phyloP scores from a whole-genome alignment of 805 yeast species.

The Saturnispora bothae region DNA sequence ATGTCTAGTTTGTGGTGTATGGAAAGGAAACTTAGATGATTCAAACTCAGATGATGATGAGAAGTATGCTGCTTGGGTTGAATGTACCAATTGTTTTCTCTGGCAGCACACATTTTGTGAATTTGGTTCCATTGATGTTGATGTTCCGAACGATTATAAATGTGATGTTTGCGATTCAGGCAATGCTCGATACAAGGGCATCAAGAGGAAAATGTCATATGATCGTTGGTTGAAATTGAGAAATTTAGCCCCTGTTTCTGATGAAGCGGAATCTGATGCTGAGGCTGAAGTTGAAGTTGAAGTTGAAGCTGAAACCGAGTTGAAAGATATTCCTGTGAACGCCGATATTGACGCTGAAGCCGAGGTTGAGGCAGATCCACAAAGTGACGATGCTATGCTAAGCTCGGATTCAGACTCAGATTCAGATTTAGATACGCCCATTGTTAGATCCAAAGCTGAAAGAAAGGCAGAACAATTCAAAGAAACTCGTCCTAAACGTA shows the following conservation, averaged over 20 bases:
- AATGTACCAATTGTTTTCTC: slow-evolving; percentile 54
- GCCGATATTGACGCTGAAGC: slow-evolving; percentile 6
- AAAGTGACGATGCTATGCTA: no score
- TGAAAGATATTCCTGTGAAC: slow-evolving; percentile 3
- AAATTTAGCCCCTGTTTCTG: background rate
- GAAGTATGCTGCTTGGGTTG: slow-evolving; percentile 44
- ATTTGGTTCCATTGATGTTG: slow-evolving; percentile 32
- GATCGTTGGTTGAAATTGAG: slow-evolving; percentile 18
- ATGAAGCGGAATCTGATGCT: slow-evolving; percentile 3
- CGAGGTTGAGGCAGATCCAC: no score
- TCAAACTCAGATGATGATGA: slow-evolving; percentile 32
- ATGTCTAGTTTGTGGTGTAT: slow-evolving; percentile 55
- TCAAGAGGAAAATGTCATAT: slow-evolving; percentile 25
- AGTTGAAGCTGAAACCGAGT: slow-evolving; percentile 11
- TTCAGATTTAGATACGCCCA: slow-evolving; percentile 11
- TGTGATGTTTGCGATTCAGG: slow-evolving; percentile 47
- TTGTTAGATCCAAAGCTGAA: slow-evolving; percentile 10
- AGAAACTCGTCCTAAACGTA: slow-evolving; percentile 4
- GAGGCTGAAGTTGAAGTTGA: slow-evolving; percentile 2
- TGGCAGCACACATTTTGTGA: slow-evolving; percentile 68
- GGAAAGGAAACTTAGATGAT: slow-evolving; percentile 46
- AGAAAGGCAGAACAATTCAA: slow-evolving; percentile 4
- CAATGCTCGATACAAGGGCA: slow-evolving; percentile 23
- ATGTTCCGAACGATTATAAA: slow-evolving; percentile 37
- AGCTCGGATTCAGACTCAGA: no score